Percentiles rank a stretch among this genome's conserved stretches.
These are phyloP conservation scores for Maudiozyma serrabonitensis DNA, from an alignment of 805 yeast genomes.

Conservation along the genomic window DNA sequence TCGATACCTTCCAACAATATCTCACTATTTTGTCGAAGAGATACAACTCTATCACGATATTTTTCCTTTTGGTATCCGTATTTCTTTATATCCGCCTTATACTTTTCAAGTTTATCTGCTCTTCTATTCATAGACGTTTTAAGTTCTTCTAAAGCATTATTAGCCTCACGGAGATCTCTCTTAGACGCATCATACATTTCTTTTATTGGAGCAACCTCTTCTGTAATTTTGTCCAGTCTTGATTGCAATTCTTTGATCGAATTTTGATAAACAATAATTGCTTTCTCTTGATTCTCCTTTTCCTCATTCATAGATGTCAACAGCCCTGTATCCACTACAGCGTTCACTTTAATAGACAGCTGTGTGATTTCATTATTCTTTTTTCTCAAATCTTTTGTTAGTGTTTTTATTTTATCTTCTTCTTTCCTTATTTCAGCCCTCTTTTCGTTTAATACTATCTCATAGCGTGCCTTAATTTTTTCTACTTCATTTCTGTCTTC, in stretches of 20 bases:
- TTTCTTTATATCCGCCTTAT: conserved; percentile 19
- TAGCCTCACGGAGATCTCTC: conserved; percentile 4
- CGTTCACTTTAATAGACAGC: conserved; percentile 18
- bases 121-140: conserved; percentile 12
- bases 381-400: conserved; percentile 20
- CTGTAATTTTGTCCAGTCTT: conserved; percentile 15
- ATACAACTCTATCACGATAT: conserved; percentile 9
- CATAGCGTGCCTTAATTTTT: conserved; percentile 16
- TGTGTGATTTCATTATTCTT: conserved; percentile 19
- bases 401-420: conserved; percentile 27
- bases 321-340: conserved; percentile 24
- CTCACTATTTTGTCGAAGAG: conserved; percentile 20
- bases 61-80: conserved; percentile 15
- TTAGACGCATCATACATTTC: conserved; percentile 12
- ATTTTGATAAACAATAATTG: conserved; percentile 17
- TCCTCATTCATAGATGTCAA: conserved; percentile 18
- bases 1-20: conserved; percentile 24
- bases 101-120: conserved; percentile 13
- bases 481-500: conserved; percentile 19
- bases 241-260: conserved; percentile 19
- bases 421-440: conserved; percentile 4
- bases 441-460: conserved; percentile 3
- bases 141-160: conserved; percentile 10
- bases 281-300: conserved; percentile 16
- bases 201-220: conserved; percentile 13